Evolutionary conservation across 179 eudicot genomes (phyloP).

Genomic region (Amaranthus tricolor): DNA sequence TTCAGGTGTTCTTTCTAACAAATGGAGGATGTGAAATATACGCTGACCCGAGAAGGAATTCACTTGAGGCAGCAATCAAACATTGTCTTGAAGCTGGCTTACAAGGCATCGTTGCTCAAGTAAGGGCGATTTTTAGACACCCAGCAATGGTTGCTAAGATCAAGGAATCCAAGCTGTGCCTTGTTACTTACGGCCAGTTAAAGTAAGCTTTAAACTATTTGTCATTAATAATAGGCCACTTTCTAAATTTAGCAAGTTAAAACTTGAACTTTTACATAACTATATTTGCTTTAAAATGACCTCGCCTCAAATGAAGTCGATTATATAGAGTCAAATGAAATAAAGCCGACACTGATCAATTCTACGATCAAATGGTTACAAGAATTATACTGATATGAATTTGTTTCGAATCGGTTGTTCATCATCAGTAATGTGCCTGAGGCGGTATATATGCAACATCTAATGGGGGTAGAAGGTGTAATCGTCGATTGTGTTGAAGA

Average conservation of each 20-base stretch:
- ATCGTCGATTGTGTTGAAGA: constrained; percentile 29
- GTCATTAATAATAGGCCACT: not conserved
- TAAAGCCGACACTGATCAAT: no score
- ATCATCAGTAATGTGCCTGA: constrained; percentile 30
- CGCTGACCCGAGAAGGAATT: constrained; percentile 44
- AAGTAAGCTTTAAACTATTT: constrained; percentile 33
- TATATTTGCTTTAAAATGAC: no score
- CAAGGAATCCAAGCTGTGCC: constrained; percentile 41
- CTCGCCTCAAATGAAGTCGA: no score
- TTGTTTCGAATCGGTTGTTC: not conserved
- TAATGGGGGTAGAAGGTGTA: constrained; percentile 36
- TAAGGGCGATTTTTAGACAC: constrained; percentile 39
- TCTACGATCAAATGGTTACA: not conserved
- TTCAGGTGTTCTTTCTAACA: constrained; percentile 49
- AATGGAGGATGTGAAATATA: constrained; percentile 47
- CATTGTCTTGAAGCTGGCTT: constrained; percentile 36
- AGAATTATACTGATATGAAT: not conserved
- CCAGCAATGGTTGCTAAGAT: constrained; percentile 37
- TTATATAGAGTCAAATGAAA: no score
- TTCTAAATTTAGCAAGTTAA: no score
- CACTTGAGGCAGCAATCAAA: constrained; percentile 48
- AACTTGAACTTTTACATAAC: no score
- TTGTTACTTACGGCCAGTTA: constrained; percentile 46
- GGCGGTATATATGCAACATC: constrained; percentile 33
- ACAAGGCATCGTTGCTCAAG: constrained; percentile 50